Evolutionary conservation across 2,329 filamentous ascomycete species (phyloP), one percentile per base, ranked within the genome.

Genomic region (Aspergillus fijiensis): DNA sequence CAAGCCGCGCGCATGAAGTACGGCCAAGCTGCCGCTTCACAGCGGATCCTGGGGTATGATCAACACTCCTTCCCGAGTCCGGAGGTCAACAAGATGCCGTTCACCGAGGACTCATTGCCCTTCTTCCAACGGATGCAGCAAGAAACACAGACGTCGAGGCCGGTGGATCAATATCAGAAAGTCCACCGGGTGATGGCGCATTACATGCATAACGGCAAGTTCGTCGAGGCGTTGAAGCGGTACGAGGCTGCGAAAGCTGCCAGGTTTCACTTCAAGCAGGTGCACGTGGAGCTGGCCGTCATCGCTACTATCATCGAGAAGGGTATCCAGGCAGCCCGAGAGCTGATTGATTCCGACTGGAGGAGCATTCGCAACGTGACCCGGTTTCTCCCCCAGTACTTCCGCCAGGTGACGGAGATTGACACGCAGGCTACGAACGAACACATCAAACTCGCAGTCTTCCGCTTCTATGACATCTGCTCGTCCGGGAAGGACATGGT

Each of bases 381-480:
- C 11, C 62, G 62, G 4, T 67, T 71, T 31, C 65, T 70, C 29
- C 75, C 76, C 1, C 59, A 69, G 3, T 77, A 77, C 60, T 77
- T 78, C 64, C 71, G 72, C 10, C 70, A 73, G 53, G 57, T 78
- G 29, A 65, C 68, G 56, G 67, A 70, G n/a, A 45, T 71, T 10
- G 64, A 68, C 16, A 55, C 63, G 9, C 42, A 57, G 14, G 55
- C 65, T 2, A 69, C 71, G 42, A 63, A 61, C 1, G 70, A 73
- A 29, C 58, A 73, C 16, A 57, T 75, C 51, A 73, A 77, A 49
- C 64, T 74, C 62, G 76, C 74, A 1, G 60, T 78, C 11, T 70
- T 78, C 35, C 72, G 74, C 39, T 78, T 76, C 59, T 78, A 78
- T 59, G 63, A 69, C n/a, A 57, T 78, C 5, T 76, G 74, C 59